These are phyloP conservation scores for Afroboletus lepidellus DNA, from an alignment of 1,284 basidiomycete genomes.

Conservation along the genomic window DNA sequence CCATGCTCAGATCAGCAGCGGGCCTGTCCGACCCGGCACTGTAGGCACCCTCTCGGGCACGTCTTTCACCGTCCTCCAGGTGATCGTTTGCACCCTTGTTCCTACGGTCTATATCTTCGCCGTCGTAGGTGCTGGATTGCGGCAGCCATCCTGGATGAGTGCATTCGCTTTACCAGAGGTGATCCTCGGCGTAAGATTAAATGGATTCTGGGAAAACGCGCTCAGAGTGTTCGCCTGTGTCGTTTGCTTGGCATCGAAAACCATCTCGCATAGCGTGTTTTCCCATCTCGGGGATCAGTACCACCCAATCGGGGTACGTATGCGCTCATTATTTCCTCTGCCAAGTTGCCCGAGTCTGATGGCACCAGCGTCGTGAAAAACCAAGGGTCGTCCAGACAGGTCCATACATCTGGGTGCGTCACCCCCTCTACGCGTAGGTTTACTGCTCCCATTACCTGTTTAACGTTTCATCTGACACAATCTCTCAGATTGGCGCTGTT, in stretches of 20 bases:
- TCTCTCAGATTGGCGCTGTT: neutral
- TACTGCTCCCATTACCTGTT: neutral
- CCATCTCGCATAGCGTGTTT: neutral
- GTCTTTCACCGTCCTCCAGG: conserved; percentile 20
- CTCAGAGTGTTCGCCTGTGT: conserved; percentile 14
- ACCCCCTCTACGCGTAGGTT: neutral
- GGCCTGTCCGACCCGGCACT: conserved; percentile 16
- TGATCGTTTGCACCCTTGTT: neutral
- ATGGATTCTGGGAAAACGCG: neutral
- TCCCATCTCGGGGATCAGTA: conserved; percentile 12
- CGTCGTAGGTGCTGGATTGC: conserved; percentile 16
- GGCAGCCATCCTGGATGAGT: conserved; percentile 29
- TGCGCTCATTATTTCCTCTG: neutral
- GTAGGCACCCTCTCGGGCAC: conserved; percentile 7
- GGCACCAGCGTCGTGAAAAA: neutral
- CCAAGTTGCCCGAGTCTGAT: neutral
- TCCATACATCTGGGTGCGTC: neutral
- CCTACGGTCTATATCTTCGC: conserved; percentile 17
- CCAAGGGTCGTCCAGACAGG: neutral
- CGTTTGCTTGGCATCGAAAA: neutral
- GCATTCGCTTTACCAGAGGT: conserved; percentile 2
- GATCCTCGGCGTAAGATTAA: neutral
- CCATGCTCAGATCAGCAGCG: conserved; percentile 20
- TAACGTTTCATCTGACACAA: neutral
- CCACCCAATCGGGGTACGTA: conserved; percentile 14